Conservation (phyloP, 768 basidiomycete species). For the Agrocybe pediades region DNA sequence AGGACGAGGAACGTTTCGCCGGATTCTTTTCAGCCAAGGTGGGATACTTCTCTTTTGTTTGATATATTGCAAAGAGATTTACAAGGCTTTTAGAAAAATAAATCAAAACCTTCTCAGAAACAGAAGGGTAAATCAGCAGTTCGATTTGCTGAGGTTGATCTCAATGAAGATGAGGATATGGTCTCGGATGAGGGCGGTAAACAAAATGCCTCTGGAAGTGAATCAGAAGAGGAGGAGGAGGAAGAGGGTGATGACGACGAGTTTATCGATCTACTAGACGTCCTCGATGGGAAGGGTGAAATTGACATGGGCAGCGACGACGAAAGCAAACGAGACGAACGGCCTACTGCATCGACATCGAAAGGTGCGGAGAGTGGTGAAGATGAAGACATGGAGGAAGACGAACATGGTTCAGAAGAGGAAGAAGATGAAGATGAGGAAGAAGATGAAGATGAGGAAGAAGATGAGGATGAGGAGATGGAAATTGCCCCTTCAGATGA, state of each 20-base stretch:
- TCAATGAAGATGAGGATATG: constrained; percentile 58
- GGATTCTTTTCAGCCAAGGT: constrained; percentile 58
- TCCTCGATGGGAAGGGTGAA: constrained; percentile 64
- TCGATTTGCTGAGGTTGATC: constrained; percentile 58
- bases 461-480: constrained; percentile 45
- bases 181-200: constrained; percentile 37
- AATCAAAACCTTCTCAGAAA: constrained; percentile 28
- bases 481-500: constrained; percentile 51
- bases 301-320: constrained; percentile 42
- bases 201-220: constrained; percentile 33
- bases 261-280: constrained; percentile 65
- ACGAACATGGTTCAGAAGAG: constrained; percentile 37
- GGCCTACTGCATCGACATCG: neutral
- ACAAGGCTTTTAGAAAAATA: constrained; percentile 24
- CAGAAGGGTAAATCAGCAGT: constrained; percentile 31
- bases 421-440: constrained; percentile 35
- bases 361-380: constrained; percentile 30
- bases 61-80: constrained; percentile 2
- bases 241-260: constrained; percentile 53
- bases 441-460: constrained; percentile 36
- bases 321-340: constrained; percentile 22
- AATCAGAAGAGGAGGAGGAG: constrained; percentile 44
- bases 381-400: constrained; percentile 28
- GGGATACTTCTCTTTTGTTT: constrained; percentile 20
- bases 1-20: constrained; percentile 77